phyloP scores from a whole-genome alignment of 768 basidiomycete genomes.

The Calocybe cyanea region DNA sequence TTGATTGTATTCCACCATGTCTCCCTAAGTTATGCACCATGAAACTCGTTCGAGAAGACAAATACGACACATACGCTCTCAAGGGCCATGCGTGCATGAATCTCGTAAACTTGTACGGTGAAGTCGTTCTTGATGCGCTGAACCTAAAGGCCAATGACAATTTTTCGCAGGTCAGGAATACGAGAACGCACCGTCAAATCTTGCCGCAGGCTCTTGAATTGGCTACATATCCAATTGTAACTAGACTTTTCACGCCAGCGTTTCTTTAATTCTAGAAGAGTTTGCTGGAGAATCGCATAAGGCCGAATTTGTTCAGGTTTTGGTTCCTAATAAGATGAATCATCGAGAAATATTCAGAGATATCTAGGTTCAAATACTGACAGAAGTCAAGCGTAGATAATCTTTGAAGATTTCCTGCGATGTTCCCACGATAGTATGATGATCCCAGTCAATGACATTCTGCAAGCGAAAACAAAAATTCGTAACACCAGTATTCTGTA shows the following conservation, averaged over 20 bases:
- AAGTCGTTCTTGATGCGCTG: slow-evolving; percentile 99
- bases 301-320: slow-evolving; percentile 94
- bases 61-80: slow-evolving; percentile 58
- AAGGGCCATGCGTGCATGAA: slow-evolving; percentile 95
- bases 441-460: slow-evolving; percentile 98
- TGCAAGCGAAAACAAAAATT: slow-evolving; percentile 25
- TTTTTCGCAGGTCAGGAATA: slow-evolving; percentile 19
- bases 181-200: slow-evolving; percentile 83
- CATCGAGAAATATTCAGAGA: not conserved
- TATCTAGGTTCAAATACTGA: slow-evolving; percentile 28
- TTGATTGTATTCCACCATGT: slow-evolving; percentile 99
- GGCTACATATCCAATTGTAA: slow-evolving; percentile 93
- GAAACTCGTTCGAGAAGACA: not conserved
- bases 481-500: slow-evolving; percentile 2
- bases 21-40: slow-evolving; percentile 49
- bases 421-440: slow-evolving; percentile 91
- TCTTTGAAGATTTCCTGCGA: slow-evolving; percentile 90
- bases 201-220: slow-evolving; percentile 96
- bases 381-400: slow-evolving; percentile 90
- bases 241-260: slow-evolving; percentile 77
- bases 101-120: slow-evolving; percentile 96
- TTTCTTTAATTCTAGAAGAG: slow-evolving; percentile 79
- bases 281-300: slow-evolving; percentile 76
- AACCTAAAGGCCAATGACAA: slow-evolving; percentile 53
- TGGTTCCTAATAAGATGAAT: slow-evolving; percentile 71